Evolutionary conservation across 495 filamentous ascomycete species (phyloP), one percentile per base, ranked within the genome.

Genomic region (Podospora appendiculata): DNA sequence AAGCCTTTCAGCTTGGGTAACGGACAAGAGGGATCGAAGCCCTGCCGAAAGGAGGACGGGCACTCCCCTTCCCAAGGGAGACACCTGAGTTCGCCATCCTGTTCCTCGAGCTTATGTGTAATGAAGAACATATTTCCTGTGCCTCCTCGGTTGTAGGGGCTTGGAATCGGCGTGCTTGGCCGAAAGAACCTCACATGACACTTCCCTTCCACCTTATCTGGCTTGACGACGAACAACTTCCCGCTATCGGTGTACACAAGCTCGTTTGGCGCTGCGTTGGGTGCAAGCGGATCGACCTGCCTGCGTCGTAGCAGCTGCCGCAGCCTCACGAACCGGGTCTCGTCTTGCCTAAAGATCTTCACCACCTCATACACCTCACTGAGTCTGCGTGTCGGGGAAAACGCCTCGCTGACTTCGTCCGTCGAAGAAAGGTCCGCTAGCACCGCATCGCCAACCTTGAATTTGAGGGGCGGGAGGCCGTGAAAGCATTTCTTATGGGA

Each of bases 111-210:
- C 46, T 60, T 48, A 17, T 68, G 67, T 0, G 72, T 75, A 36
- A 88, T 78, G 53, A 72, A 88, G 58, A 81, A 90, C 32, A 71
- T 72, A 54, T 89, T 83, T 0, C 78, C 84, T 3, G 70, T 74
- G 0, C 87, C 87, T 35, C 77, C 65, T 8, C 78, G 69, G 53
- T 80, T 69, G 55, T 90, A 91, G 0, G 86, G 87, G 1, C 66
- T 56, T 0, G 81, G 80, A 39, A 89, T 76, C 0, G 53, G 55
- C 18, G 73, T 65, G 0, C 47, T 48, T 0, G 60, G 48, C 11
- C 58, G 45, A 48, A 83, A 84, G 50, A 80, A 75, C 0, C 82
- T 73, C 12, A 91, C 65, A 40, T 79, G 57, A 50, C 86, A 90
- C 42, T 64, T 71, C 11, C 81, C 68, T 2, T 70, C 25, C n/a